Base-by-base conservation (phyloP, 257 asterid species). In the Rubia yunnanensis region DNA sequence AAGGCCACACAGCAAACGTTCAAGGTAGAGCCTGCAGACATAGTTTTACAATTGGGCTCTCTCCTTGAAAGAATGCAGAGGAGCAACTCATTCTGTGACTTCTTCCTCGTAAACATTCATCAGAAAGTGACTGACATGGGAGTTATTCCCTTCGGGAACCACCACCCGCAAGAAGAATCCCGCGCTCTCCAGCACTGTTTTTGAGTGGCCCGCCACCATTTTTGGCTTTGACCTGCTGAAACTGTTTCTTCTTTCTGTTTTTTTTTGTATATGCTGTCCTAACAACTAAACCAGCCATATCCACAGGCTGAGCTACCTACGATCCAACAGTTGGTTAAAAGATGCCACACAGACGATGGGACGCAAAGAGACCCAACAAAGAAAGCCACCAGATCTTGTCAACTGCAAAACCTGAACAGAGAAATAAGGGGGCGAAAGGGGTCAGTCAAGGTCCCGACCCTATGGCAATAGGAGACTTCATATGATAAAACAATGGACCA, bases 61-160 rank as follows among this genome's bases (percentile, higher is more conserved):
- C 78, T 82, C 80, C 85, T 85, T 82, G 85, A 85, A 78, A 75
- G 83, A 75, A 84, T 79, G 91, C 89, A 82, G 54, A 60, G 35
- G 73, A 72, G 64, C 32, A n/a, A 30, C 34, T 31, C 30, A 15
- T 22, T 32, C 58, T 28, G 34, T 71, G 30, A 28, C 18, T 49
- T 13, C 52, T 65, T 65, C 34, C 14, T 39, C 34, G 13, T 70
- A 8, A 50, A 11, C 57, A 18, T 50, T 20, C 44, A 63, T 31
- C 38, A 73, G 62, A 50, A 38, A 50, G 27, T 18, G 11, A 61
- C 70, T 49, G 44, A 59, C 44, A 67, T 36, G 41, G 60, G 76
- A 79, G 81, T 49, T 41, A 54, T 74, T 76, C 83, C 86, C 88
- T 81, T 76, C 57, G 74, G 83, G 74, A 73, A 73, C 69, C 76